phyloP scores from a whole-genome alignment of 2,329 filamentous ascomycete genomes.

The Aspergillus ochraceus region DNA sequence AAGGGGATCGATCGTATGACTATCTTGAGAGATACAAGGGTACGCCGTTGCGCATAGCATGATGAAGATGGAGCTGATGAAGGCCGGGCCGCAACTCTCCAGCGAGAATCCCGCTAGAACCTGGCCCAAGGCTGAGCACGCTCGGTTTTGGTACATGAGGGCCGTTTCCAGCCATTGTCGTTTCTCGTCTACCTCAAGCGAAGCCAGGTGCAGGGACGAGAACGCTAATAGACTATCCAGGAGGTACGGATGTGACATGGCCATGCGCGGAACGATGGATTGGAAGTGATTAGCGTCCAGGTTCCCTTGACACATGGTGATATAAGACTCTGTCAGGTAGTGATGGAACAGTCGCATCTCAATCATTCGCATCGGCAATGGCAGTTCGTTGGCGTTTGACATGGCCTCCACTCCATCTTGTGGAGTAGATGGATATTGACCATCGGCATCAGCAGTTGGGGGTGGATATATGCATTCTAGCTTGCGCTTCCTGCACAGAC shows the following conservation, averaged over 20 bases:
- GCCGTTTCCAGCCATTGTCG: slow-evolving; percentile 36
- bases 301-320: slow-evolving; percentile 31
- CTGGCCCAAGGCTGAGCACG: slow-evolving; percentile 34
- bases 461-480: slow-evolving; percentile 38
- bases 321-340: slow-evolving; percentile 38
- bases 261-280: slow-evolving; percentile 35
- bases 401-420: slow-evolving; percentile 19
- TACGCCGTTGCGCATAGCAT: slow-evolving; percentile 38
- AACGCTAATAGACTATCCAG: slow-evolving; percentile 46
- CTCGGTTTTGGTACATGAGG: slow-evolving; percentile 38
- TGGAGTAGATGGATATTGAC: slow-evolving; percentile 22
- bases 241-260: slow-evolving; percentile 46
- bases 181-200: slow-evolving; percentile 34
- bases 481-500: slow-evolving; percentile 38
- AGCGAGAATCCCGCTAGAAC: slow-evolving; percentile 39
- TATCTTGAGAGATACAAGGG: slow-evolving; percentile 28
- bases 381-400: slow-evolving; percentile 7
- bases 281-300: slow-evolving; percentile 36
- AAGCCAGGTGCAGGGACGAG: slow-evolving; percentile 45
- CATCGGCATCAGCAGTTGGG: slow-evolving; percentile 23
- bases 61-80: slow-evolving; percentile 42
- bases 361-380: slow-evolving; percentile 27
- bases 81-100: slow-evolving; percentile 44
- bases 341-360: slow-evolving; percentile 42
- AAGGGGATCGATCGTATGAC: slow-evolving; percentile 25